Percentiles rank a stretch among this genome's conserved stretches.
phyloP scores from a whole-genome alignment of 163 green algal genomes.

The Smithsoniella earleae region DNA sequence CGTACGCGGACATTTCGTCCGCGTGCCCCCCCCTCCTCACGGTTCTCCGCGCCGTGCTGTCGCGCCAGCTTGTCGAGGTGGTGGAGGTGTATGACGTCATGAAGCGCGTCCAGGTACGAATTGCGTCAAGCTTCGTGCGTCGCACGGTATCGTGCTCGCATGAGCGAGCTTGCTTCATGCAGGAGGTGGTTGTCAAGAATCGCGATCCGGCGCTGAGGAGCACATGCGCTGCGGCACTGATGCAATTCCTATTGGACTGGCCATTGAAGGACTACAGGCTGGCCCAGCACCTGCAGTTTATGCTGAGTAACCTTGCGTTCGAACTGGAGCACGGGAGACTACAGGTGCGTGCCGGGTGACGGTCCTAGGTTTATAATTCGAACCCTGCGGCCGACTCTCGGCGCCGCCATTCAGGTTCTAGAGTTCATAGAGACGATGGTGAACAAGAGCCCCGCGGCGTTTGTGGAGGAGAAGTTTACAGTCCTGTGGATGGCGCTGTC shows the following conservation, averaged over 20 bases:
- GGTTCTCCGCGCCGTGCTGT: conserved; percentile 70
- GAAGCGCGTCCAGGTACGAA: conserved; percentile 51
- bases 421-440: conserved; percentile 48
- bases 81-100: conserved; percentile 91
- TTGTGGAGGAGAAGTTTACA: conserved; percentile 34
- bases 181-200: conserved; percentile 63
- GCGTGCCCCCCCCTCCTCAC: conserved; percentile 47
- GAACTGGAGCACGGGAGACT: conserved; percentile 60
- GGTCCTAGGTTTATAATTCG: no score
- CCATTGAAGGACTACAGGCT: conserved; percentile 66
- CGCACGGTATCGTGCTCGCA: no score
- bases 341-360: no score
- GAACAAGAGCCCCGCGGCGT: conserved; percentile 56
- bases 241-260: conserved; percentile 92
- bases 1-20: conserved; percentile 55
- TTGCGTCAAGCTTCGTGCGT: no score
- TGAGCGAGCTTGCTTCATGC: conserved; percentile 10
- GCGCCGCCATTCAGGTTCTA: background rate
- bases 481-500: conserved; percentile 74
- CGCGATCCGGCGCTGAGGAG: conserved; percentile 35
- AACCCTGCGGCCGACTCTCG: no score
- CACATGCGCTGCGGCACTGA: conserved; percentile 47
- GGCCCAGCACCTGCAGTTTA: conserved; percentile 60
- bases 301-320: conserved; percentile 68
- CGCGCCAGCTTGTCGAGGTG: conserved; percentile 57